Base-by-base conservation (phyloP, 768 basidiomycete genomes). In the Omphalotus guepiniiformis region DNA sequence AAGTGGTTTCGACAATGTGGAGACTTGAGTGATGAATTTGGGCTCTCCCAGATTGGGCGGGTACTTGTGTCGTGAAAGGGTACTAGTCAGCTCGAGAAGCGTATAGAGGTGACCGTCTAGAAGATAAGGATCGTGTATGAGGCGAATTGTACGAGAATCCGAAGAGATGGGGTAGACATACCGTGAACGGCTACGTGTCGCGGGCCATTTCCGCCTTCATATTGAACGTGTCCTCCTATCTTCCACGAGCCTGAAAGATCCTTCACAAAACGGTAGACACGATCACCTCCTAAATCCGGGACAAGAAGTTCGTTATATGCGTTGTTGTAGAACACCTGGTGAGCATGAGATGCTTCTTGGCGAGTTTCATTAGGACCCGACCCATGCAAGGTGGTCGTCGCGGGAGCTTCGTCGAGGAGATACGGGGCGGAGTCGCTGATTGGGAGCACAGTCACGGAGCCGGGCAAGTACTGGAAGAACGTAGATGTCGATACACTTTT, bases 221-320 rank as follows among this genome's bases (percentile, higher is more conserved):
- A 72, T 22, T 66, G 55, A 34, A 89, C 60, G 27, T 69, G 66
- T 4, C 74, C 80, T n/a, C 58, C 59, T 39, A 78, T 56, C 16
- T 63, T 59, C 79, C 88, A 83, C 25, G 56, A 59, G 2, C 73
- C 79, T 16, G 64, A 63, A 2, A 51, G 3, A 7, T 57, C 61
- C 58, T 78, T 74, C 53, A 64, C 67, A 49, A 84, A 68, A 47
- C 77, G 68, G 65, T 76, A 81, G 13, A 89, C 74, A 43, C 72
- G 72, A 60, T 93, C 91, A 2, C 78, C 72, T 3, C 90, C 90
- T 5, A 93, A 69, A 61, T 93, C 88, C 1, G 87, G 80, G 1
- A 89, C 72, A 36, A 90, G 72, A 11, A 92, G 64, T 53, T 88
- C 85, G 22, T 69, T 57, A 39, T 72, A 68, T 15, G 68, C 63